These are phyloP conservation scores for Malassezia restricta DNA, from an alignment of 1,284 basidiomycete genomes.

Conservation along the genomic window DNA sequence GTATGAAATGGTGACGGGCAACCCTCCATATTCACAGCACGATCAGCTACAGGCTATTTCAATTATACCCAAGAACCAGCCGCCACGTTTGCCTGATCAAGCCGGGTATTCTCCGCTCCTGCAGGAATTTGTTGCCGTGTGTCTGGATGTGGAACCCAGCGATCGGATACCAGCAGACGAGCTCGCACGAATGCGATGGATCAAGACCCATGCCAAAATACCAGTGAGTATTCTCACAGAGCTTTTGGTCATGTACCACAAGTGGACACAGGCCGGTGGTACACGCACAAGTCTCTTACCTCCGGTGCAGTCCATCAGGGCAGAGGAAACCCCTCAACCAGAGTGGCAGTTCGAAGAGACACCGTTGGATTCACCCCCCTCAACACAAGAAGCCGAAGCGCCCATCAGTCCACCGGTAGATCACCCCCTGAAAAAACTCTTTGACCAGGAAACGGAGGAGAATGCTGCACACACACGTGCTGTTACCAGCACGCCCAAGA, in stretches of 20 bases:
- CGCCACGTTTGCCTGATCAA: slow-evolving; percentile 58
- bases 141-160: slow-evolving; percentile 68
- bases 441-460: background rate
- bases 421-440: slow-evolving; percentile 7
- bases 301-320: background rate
- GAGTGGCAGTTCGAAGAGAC: slow-evolving; percentile 12
- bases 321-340: slow-evolving; percentile 6
- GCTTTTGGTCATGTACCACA: slow-evolving; percentile 62
- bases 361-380: background rate
- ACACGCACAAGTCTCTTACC: slow-evolving; percentile 59
- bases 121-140: slow-evolving; percentile 75
- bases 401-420: background rate
- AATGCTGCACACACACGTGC: background rate
- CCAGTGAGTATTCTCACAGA: slow-evolving; percentile 61
- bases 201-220: slow-evolving; percentile 62
- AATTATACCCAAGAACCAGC: slow-evolving; percentile 74
- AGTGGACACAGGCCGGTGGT: slow-evolving; percentile 67
- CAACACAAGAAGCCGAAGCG: background rate
- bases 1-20: slow-evolving; percentile 78
- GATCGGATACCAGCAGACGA: slow-evolving; percentile 82
- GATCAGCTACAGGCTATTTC: slow-evolving; percentile 80
- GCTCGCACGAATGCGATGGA: slow-evolving; percentile 81
- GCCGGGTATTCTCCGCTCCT: slow-evolving; percentile 67
- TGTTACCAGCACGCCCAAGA: background rate
- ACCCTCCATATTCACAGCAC: slow-evolving; percentile 79